Percentiles rank a stretch among this genome's conserved stretches.
phyloP scores from a whole-genome alignment of 2,329 filamentous ascomycete genomes.

The Magnaporthiopsis incrustans region DNA sequence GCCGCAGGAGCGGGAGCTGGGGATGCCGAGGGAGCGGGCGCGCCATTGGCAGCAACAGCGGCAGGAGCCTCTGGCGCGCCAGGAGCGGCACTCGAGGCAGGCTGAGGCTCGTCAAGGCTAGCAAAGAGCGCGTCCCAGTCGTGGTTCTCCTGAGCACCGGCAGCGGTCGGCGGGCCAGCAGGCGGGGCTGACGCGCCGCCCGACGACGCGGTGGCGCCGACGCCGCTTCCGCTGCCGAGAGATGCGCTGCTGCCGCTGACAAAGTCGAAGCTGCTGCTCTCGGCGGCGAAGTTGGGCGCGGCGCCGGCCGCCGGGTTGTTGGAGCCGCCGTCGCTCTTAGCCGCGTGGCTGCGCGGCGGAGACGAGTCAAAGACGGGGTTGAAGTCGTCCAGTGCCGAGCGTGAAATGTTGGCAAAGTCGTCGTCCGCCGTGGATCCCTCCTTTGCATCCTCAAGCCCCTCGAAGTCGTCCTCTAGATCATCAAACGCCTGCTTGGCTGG shows the following conservation, averaged over 20 bases:
- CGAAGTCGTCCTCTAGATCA: conserved; percentile 73
- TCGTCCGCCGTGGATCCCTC: conserved; percentile 66
- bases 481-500: conserved; percentile 54
- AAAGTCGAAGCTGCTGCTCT: conserved; percentile 54
- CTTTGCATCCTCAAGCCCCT: conserved; percentile 75
- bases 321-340: conserved; percentile 39
- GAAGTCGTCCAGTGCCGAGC: conserved; percentile 67
- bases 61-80: conserved; percentile 18
- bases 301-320: conserved; percentile 12
- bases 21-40: not conserved
- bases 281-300: conserved; percentile 34
- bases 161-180: not conserved
- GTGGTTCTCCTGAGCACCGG: conserved; percentile 43
- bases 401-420: conserved; percentile 68
- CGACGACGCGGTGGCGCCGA: conserved; percentile 24
- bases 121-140: conserved; percentile 97
- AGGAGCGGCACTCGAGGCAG: conserved; percentile 16
- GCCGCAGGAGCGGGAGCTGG: not conserved
- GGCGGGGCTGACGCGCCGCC: not conserved
- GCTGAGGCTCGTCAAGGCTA: conserved; percentile 54
- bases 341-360: conserved; percentile 32
- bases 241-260: conserved; percentile 24
- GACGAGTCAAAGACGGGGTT: conserved; percentile 74
- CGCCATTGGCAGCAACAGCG: conserved; percentile 1
- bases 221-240: conserved; percentile 24